phyloP scores from a whole-genome alignment of 2,329 filamentous ascomycete species.

The Tetracladium maxilliforme region DNA sequence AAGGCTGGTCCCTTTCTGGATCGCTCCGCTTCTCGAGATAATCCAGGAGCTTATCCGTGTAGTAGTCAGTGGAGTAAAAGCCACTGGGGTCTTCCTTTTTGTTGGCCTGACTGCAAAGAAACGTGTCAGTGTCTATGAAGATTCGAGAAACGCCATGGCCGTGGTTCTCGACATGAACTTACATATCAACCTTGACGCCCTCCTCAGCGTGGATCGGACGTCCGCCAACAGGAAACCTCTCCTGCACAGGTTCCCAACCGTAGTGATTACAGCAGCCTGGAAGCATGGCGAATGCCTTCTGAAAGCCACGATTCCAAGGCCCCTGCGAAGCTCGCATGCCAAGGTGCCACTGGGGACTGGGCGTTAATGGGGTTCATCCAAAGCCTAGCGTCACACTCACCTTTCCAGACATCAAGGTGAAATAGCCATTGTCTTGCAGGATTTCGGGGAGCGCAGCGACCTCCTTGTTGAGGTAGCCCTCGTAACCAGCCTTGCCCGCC shows the following conservation, averaged over 20 bases:
- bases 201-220: too few relatives aligned
- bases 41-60: slow-evolving; percentile 4
- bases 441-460: slow-evolving; percentile 35
- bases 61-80: slow-evolving; percentile 5
- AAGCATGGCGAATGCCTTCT: slow-evolving; percentile 33
- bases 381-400: slow-evolving; percentile 38
- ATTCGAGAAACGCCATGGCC: too few relatives aligned
- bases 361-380: slow-evolving; percentile 30
- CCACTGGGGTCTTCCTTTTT: slow-evolving; percentile 5
- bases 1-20: slow-evolving; percentile 16
- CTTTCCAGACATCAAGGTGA: slow-evolving; percentile 37
- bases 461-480: slow-evolving; percentile 37
- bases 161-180: slow-evolving; percentile 15
- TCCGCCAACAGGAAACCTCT: too few relatives aligned
- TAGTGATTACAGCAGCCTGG: slow-evolving; percentile 33
- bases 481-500: slow-evolving; percentile 35
- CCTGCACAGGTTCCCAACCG: slow-evolving; percentile 14
- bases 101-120: slow-evolving; percentile 14
- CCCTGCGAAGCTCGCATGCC: slow-evolving; percentile 40
- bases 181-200: slow-evolving; percentile 14
- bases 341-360: slow-evolving; percentile 39
- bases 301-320: slow-evolving; percentile 34
- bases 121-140: slow-evolving; percentile 27
- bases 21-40: slow-evolving; percentile 4
- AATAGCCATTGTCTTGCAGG: slow-evolving; percentile 33